phyloP scores from a whole-genome alignment of 352 stramenopile genomes.

The Phytophthora boehmeriae region DNA sequence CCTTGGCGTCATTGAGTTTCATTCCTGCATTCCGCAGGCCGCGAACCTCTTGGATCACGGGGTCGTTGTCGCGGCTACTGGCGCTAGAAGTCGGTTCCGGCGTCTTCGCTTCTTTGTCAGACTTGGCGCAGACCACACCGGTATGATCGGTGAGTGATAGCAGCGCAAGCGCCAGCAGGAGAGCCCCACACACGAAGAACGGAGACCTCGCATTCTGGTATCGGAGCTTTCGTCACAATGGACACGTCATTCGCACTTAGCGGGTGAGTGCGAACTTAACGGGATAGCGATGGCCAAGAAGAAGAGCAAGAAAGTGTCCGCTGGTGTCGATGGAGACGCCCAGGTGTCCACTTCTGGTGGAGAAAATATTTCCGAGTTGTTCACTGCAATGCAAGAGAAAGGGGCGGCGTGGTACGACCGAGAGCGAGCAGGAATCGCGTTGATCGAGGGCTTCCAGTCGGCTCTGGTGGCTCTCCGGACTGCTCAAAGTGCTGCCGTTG shows the following conservation, averaged over 20 bases:
- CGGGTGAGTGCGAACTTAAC: slow-evolving; percentile 31
- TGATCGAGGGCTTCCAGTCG: slow-evolving; percentile 74
- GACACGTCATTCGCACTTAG: slow-evolving; percentile 6
- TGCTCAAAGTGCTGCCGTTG: slow-evolving; percentile 8
- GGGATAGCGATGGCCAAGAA: slow-evolving; percentile 46
- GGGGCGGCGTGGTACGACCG: slow-evolving; percentile 57
- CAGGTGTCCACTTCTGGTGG: slow-evolving; percentile 6
- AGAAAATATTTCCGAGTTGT: slow-evolving; percentile 24
- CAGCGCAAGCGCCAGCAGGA: slow-evolving; percentile 38
- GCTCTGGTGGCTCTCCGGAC: slow-evolving; percentile 53
- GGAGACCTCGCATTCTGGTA: slow-evolving; percentile 18
- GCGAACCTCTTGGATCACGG: slow-evolving; percentile 67
- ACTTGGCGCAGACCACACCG: neutral
- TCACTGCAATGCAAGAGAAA: slow-evolving; percentile 53
- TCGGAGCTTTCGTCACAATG: slow-evolving; percentile 1
- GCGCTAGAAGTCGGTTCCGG: slow-evolving; percentile 31
- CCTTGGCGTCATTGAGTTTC: slow-evolving; percentile 69
- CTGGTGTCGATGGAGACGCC: neutral
- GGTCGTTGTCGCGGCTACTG: slow-evolving; percentile 56
- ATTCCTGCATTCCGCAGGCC: slow-evolving; percentile 77
- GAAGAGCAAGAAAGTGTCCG: slow-evolving; percentile 35
- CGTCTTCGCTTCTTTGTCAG: slow-evolving; percentile 9
- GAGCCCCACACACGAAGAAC: slow-evolving; percentile 22
- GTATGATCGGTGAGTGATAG: slow-evolving; percentile 3
- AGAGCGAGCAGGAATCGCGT: slow-evolving; percentile 66